These are phyloP conservation scores for Trichoderma breve DNA, from an alignment of 2,329 filamentous ascomycete genomes.

Conservation along the genomic window DNA sequence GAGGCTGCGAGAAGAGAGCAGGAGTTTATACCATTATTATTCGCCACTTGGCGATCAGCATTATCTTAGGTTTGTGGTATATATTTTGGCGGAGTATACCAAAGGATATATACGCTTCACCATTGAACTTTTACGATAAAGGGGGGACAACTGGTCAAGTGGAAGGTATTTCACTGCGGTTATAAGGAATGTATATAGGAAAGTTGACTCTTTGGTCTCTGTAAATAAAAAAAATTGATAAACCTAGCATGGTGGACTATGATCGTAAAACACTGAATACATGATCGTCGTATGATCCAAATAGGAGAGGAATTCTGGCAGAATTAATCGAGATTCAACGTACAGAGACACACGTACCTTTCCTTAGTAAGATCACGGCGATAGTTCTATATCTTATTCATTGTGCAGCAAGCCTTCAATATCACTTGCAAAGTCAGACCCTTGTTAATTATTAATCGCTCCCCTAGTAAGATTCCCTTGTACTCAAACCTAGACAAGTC, in stretches of 20 bases:
- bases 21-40: neutral
- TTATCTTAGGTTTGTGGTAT: neutral
- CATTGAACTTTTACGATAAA: neutral
- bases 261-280: neutral
- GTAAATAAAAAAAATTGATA: neutral
- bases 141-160: neutral
- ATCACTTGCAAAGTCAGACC: too few species aligned
- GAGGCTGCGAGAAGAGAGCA: neutral
- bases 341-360: too few species aligned
- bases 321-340: too few species aligned
- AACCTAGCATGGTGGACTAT: neutral
- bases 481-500: too few species aligned
- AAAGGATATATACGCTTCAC: neutral
- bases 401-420: too few species aligned
- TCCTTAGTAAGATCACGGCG: too few species aligned
- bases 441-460: too few species aligned
- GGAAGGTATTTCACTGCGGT: neutral
- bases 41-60: neutral
- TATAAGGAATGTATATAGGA: neutral
- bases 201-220: neutral
- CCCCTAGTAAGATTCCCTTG: too few species aligned
- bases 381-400: too few species aligned
- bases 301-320: neutral
- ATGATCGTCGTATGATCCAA: neutral
- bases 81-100: neutral